phyloP scores from a whole-genome alignment of 2,329 filamentous ascomycete genomes.

The Elsinoe ampelina region DNA sequence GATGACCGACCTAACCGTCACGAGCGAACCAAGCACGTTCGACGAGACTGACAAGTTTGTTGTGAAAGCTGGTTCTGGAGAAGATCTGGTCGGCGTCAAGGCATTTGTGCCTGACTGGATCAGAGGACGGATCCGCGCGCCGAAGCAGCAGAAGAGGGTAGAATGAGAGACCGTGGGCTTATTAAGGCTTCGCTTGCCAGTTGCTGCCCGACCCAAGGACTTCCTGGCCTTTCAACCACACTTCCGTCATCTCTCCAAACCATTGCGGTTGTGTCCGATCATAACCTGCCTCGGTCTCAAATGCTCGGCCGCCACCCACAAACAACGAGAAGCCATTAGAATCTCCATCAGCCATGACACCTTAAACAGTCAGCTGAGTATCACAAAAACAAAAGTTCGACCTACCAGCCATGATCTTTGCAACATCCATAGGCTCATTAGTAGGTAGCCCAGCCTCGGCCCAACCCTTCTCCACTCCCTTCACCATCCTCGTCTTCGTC shows the following conservation, averaged over 20 bases:
- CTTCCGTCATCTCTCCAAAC: conserved; percentile 33
- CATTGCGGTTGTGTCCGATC: conserved; percentile 34
- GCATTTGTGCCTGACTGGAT: conserved; percentile 76
- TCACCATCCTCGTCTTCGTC: conserved; percentile 32
- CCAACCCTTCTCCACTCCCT: conserved; percentile 30
- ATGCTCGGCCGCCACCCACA: conserved; percentile 35
- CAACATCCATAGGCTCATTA: conserved; percentile 34
- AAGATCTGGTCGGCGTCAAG: conserved; percentile 29
- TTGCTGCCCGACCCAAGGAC: conserved; percentile 25
- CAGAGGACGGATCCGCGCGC: conserved; percentile 34
- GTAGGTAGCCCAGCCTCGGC: conserved; percentile 31
- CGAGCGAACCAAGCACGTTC: conserved; percentile 55
- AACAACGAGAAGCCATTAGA: conserved; percentile 36
- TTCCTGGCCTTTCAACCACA: conserved; percentile 29
- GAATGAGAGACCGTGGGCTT: conserved; percentile 9
- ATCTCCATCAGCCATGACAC: conserved; percentile 26
- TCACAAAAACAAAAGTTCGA: neutral
- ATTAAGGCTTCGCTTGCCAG: conserved; percentile 13
- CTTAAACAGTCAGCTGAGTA: neutral
- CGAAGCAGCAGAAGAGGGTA: conserved; percentile 31
- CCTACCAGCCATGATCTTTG: conserved; percentile 29
- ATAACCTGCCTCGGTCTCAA: conserved; percentile 37
- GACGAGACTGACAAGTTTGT: conserved; percentile 47
- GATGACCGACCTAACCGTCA: conserved; percentile 73
- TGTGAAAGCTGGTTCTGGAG: conserved; percentile 20